These are phyloP conservation scores for Kokia cookei DNA, from an alignment of 441 rosid genomes.

Conservation along the genomic window DNA sequence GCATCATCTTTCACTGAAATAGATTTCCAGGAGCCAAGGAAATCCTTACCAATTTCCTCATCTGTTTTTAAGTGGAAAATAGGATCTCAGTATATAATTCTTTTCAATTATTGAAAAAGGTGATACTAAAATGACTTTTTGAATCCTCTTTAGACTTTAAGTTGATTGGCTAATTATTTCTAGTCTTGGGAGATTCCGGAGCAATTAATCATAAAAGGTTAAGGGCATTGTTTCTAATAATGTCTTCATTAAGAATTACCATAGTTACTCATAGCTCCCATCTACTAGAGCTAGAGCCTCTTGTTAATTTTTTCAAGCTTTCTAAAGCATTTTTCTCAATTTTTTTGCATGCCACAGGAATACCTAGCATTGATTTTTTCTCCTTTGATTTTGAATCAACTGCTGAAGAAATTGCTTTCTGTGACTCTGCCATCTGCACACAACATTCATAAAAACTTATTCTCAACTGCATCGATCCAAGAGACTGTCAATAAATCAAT, in stretches of 20 bases:
- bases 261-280: not conserved
- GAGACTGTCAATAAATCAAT: not conserved
- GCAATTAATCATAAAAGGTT: not conserved
- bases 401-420: constrained; percentile 35
- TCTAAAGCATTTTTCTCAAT: not conserved
- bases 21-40: constrained; percentile 73
- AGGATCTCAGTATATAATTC: constrained; percentile 6
- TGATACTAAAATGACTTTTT: not conserved
- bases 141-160: not conserved
- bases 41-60: constrained; percentile 68
- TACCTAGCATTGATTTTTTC: constrained; percentile 57
- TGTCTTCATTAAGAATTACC: not conserved
- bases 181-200: not conserved
- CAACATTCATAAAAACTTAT: not conserved
- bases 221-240: not conserved
- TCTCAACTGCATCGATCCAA: not conserved
- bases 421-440: constrained; percentile 46
- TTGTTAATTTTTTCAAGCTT: not conserved
- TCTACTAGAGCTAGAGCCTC: not conserved
- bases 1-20: constrained; percentile 56
- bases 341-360: not conserved
- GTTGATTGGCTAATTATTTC: not conserved
- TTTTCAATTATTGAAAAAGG: not conserved
- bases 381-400: constrained; percentile 29
- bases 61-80: constrained; percentile 37